Evolutionary conservation across 371 early-diverging fungal genomes (phyloP), one percentile per base, ranked within the genome.

Genomic region (Apophysomyces elegans): DNA sequence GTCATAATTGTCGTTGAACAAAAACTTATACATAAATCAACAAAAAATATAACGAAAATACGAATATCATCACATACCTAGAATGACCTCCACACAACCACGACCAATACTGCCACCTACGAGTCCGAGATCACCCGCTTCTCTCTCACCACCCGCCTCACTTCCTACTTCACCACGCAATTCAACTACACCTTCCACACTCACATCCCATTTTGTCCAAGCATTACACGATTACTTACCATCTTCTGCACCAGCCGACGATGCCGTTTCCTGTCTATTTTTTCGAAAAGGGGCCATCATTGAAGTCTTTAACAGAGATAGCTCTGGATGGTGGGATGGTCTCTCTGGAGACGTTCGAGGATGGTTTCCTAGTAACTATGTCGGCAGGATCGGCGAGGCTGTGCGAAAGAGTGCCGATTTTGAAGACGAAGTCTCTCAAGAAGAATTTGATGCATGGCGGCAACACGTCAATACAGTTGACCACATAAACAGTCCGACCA

Each of bases 271-370:
- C 7, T 83, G 80, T 39, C 46, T 83, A 16, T 78, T 75, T 57
- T 83, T 83, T 32, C 72, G 72, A 37, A 76, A 78, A 45, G 84
- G 84, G 6, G 70, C 80, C 36, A 84, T 81, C 70, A 84, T 84
- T 45, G 80, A 84, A 70, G 82, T 84, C 0, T 77, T 80, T 41
- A 80, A 75, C 50, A 64, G 80, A 61, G 81, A 81, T 45, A 64
- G 68, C 43, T 81, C 81, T 60, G 84, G 84, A 14, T 84, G 84
- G 84, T 84, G 84, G 84, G 84, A 84, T 62, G 84, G 84, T n/a
- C 60, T 69, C 21, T 77, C 72, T 16, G 74, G 72, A 50, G 77
- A 78, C 58, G 63, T 74, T 7, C 68, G 84, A 62, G 84, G 84
- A 11, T 84, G 84, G 83, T 84, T 84, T 63, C 84, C 84, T 32